These are phyloP conservation scores for Arthrobotrys megalospora DNA, from an alignment of 2,329 filamentous ascomycete genomes.

Conservation along the genomic window DNA sequence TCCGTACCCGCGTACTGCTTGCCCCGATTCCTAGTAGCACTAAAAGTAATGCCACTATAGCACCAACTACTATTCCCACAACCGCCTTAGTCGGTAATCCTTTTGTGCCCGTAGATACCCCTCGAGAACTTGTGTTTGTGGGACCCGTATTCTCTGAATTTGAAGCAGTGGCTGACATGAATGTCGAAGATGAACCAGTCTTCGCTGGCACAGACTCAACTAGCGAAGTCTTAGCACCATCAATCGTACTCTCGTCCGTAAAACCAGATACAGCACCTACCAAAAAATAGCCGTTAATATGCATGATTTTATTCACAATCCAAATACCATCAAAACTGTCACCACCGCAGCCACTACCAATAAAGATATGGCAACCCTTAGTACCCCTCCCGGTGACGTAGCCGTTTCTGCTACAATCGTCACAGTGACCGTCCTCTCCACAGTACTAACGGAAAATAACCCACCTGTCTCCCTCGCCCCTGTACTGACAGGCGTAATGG, in stretches of 20 bases:
- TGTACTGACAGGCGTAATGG: not conserved
- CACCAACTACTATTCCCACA: slow-evolving; percentile 21
- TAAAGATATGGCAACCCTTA: not conserved
- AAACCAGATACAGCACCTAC: slow-evolving; percentile 26
- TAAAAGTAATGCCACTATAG: not conserved
- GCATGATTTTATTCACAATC: slow-evolving; percentile 7
- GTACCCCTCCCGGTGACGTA: not conserved
- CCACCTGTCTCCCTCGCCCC: slow-evolving; percentile 35
- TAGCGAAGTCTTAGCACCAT: slow-evolving; percentile 30
- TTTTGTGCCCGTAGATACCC: not conserved
- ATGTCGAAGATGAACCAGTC: slow-evolving; percentile 4
- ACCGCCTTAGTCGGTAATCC: slow-evolving; percentile 13
- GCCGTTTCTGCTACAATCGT: slow-evolving; percentile 30
- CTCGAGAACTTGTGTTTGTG: not conserved
- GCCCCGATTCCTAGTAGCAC: not conserved
- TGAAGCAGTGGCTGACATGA: not conserved
- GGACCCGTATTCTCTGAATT: not conserved
- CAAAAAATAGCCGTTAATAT: slow-evolving; percentile 5
- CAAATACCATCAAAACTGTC: slow-evolving; percentile 26
- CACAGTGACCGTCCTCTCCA: slow-evolving; percentile 39
- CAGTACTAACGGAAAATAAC: slow-evolving; percentile 7
- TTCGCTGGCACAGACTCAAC: not conserved
- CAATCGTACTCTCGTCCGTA: slow-evolving; percentile 13
- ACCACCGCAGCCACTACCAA: slow-evolving; percentile 8
- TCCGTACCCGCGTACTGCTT: not conserved